Evolutionary conservation across 176 grass and related monocot species (phyloP), one percentile per base, ranked within the genome.

Genomic region (Alopecurus myosuroides): DNA sequence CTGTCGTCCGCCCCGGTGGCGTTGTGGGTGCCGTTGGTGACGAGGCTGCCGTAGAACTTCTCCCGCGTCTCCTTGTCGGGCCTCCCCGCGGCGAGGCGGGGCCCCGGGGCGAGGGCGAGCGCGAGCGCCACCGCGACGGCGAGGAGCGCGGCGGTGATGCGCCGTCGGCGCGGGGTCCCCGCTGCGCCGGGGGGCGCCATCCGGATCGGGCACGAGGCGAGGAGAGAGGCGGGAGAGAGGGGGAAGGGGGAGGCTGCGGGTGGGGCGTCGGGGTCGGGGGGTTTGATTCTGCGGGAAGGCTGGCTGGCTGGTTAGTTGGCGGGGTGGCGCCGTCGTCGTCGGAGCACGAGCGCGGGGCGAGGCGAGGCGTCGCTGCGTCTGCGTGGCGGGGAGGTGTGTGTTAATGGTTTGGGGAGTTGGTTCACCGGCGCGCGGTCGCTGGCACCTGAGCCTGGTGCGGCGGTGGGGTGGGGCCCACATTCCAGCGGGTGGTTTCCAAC

Each of bases 41-140:
- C 86, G 45, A 99, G 93, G 11, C 50, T 81, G 15, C 97, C 94
- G 82, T 99, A 97, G 78, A 99, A 99, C 84, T 92, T 99, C 77
- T 99, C 94, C 74, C 89, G 89, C 65, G 77, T 99, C 88, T 94
- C 97, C 86, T 97, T 88, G 78, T 99, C 94, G 20, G 91, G 90
- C 83, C 97, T 92, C 11, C 58, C 91, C 25, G 69, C 67, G 11
- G 84, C 89, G 51, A 76, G 0, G 26, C 82, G 25, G 61, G 37
- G 12, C 25, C 31, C 4, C 61, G 85, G 42, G 34, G 36, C 49
- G 52, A 87, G 19, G 11, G 20, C 12, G 36, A 87, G 12, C 3
- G 22, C 64, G 31, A 88, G 62, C 26, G 48, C 67, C 44, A 85
- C 33, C 30, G 72, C 30, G 56, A 80, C 39, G 48, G 67, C 30